Evolutionary conservation across 2,329 filamentous ascomycete genomes (phyloP), one percentile per base, ranked within the genome.

Genomic region (Cyphellophora europaea): DNA sequence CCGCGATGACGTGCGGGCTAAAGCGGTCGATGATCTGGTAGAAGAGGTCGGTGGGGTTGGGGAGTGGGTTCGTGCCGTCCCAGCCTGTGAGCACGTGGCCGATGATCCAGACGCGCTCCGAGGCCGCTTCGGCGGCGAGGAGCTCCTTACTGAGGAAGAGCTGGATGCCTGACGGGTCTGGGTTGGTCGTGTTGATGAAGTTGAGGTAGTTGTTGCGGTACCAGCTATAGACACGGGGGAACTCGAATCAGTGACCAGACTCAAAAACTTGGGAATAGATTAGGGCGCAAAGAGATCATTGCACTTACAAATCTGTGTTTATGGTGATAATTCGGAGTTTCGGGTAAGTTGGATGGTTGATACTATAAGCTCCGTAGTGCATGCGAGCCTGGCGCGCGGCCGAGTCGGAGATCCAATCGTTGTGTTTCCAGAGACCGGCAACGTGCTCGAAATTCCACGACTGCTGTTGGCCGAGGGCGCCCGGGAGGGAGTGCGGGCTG

Each of bases 371-470:
- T 10, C 64, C 71, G 40, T 75, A 75, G 46, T 77, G 72, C 5
- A 63, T 53, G 3, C 61, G 53, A 3, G 71, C 71, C 47, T 71
- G 49, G 3, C 57, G 51, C 1, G 65, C 67, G 4, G 62, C 60
- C 11, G 55, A 45, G 8, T 52, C 49, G 38, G 63, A 59, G 32
- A 76, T 63, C 71, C 71, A 76, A 12, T 66, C 67, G 39, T 73
- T 67, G 37, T 74, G 63, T 43, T 66, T 56, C 72, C 72, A 75
- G 0, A 75, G 55, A 10, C 54, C 55, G n/a, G 71, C 60, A 11
- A 75, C 57, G 43, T 74, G 70, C 16, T 72, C 58, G 43, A 69
- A 74, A 44, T 74, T 73, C 72, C 72, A 76, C 34, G 65, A 71
- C 43, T 70, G 65, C 43, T 77, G 72, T 40, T 66, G 53, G 2